Evolutionary conservation across 768 basidiomycete species (phyloP), one percentile per base, ranked within the genome.

Genomic region (Suillus discolor): DNA sequence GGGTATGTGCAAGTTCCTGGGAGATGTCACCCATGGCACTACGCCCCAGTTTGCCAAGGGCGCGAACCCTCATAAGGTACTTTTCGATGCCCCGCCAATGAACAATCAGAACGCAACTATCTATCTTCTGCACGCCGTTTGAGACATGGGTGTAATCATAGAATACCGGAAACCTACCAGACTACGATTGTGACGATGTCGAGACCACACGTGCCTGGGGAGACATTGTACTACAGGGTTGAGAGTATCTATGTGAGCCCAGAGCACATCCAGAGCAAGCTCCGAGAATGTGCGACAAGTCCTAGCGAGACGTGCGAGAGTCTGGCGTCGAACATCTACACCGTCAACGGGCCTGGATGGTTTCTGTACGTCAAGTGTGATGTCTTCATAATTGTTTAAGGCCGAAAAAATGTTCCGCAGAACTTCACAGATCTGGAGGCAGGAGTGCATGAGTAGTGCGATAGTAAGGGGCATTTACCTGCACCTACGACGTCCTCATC

Each of bases 231-330:
- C 23, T 39, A 45, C 23, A 20, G 36, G 59, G 8, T 3, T 12
- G n/a, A 61, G 42, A 23, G 38, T 23, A 9, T 45, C n/a, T 44
- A 60, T 41, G 41, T 51, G 39, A 28, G 23, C 62, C 23, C 15
- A 62, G 8, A 36, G 47, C 34, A 51, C 34, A 31, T 62, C 47
- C 53, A 62, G n/a, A 4, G 45, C 62, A 44, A 20, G 39, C 34
- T 51, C 53, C 53, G 15, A 47, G 25, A 59, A 62, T 62, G 25
- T 16, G 34, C 53, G 62, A 36, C 34, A 62, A 23, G 62, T 51
- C 20, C 34, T 39, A 16, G 59, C 20, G 18, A 61, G 28, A 39
- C 39, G 4, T 61, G 36, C 59, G 3, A 61, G 42, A 39, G 36
- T 44, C 8, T n/a, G 20, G 42, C 20, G 53, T 31, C 53, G 16